Conservation (phyloP, 1,139 yeast species). For the Scheffersomyces titani region DNA sequence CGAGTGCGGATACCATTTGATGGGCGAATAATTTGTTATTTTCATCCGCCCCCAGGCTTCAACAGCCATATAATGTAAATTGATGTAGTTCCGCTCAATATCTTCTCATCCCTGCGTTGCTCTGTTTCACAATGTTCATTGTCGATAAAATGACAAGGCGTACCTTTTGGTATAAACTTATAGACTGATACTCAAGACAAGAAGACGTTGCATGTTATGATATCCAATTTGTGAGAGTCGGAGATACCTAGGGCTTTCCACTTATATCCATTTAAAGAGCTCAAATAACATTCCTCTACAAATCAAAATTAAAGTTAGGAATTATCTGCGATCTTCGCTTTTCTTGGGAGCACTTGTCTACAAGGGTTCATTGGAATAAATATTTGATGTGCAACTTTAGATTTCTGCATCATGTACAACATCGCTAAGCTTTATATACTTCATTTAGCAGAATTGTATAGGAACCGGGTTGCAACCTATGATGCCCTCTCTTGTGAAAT, state of each 20-base stretch:
- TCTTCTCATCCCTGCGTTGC: background rate
- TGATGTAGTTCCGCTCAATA: background rate
- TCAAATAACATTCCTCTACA: background rate
- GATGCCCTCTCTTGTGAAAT: background rate
- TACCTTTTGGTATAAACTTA: too few relatives aligned
- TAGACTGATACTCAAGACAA: background rate
- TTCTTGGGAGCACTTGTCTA: background rate
- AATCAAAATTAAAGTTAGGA: too few relatives aligned
- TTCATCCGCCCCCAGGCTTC: background rate
- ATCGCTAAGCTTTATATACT: background rate
- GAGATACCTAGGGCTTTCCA: background rate
- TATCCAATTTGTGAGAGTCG: background rate
- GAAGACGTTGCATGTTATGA: background rate
- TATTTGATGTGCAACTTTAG: background rate
- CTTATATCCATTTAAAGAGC: background rate
- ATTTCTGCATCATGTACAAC: background rate
- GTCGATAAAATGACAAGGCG: too few relatives aligned
- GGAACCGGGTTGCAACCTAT: background rate
- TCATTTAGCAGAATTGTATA: background rate
- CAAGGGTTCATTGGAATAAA: background rate
- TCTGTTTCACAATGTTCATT: background rate
- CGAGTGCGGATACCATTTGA: background rate
- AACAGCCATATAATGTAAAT: background rate
- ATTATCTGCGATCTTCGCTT: background rate
- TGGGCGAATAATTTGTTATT: background rate